A percentile compares a stretch with the other conserved stretches of the same genome.
phyloP scores from a whole-genome alignment of 805 yeast species.

The Diddensiella caesifluorescens region DNA sequence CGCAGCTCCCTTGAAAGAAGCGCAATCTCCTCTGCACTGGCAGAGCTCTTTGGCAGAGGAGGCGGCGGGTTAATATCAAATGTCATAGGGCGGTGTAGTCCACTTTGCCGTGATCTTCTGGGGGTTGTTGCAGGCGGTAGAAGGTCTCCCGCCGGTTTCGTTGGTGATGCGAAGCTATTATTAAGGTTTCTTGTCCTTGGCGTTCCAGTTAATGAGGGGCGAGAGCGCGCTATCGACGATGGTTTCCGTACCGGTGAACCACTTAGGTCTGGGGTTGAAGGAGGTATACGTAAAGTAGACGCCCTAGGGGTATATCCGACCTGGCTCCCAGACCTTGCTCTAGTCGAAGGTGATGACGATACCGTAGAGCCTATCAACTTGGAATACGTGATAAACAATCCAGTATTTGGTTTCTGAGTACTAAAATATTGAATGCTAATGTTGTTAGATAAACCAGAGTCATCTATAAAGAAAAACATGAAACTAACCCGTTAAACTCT shows the following conservation, averaged over 20 bases:
- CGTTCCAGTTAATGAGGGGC: slow-evolving; percentile 1
- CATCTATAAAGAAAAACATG: neutral
- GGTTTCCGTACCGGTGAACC: neutral
- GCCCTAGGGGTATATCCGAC: no score
- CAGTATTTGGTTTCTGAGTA: slow-evolving; percentile 59
- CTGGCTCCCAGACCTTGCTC: no score
- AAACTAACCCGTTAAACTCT: slow-evolving; percentile 47
- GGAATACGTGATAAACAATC: slow-evolving; percentile 55
- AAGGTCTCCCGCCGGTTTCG: neutral
- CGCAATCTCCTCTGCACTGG: slow-evolving; percentile 13
- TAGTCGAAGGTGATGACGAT: neutral
- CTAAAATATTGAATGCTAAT: slow-evolving; percentile 57
- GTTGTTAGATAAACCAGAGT: neutral
- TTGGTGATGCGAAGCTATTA: neutral
- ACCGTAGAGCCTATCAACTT: slow-evolving; percentile 22
- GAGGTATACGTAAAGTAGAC: no score
- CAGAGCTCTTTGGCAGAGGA: neutral
- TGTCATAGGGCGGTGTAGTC: neutral
- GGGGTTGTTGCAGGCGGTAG: slow-evolving; percentile 5
- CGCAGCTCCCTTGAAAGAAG: slow-evolving; percentile 21
- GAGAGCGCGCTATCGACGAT: neutral
- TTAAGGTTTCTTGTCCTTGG: neutral
- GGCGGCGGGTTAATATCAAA: no score
- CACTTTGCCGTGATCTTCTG: slow-evolving; percentile 4
- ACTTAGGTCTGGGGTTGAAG: neutral